Conservation (phyloP, 2,329 filamentous ascomycete genomes). For the Botrytis elliptica region DNA sequence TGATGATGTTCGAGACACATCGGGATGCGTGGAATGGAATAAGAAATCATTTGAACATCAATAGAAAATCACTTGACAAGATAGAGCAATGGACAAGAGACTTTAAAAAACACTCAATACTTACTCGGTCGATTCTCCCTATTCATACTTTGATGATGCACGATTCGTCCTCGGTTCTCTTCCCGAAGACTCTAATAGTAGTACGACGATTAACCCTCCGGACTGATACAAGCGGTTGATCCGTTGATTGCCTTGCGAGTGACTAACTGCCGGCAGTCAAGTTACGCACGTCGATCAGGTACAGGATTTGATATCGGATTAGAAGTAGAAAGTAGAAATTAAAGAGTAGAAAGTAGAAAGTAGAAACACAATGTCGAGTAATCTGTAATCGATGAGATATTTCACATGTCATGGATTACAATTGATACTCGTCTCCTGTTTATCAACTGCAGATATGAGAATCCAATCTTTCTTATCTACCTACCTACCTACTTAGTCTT, state of each 20-base stretch:
- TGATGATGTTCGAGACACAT: not conserved
- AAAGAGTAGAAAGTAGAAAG: no score
- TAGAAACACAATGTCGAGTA: not conserved
- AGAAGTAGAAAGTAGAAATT: not conserved
- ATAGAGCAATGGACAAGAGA: not conserved
- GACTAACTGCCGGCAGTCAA: not conserved
- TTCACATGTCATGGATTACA: not conserved
- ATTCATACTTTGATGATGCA: not conserved
- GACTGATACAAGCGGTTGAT: not conserved
- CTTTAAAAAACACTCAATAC: not conserved
- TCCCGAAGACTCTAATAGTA: not conserved
- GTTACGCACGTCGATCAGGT: not conserved
- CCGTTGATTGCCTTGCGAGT: not conserved
- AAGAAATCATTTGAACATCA: not conserved
- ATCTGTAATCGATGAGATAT: not conserved
- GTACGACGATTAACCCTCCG: not conserved
- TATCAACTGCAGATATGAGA: not conserved
- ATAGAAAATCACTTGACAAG: not conserved
- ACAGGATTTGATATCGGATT: not conserved
- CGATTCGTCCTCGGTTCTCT: not conserved
- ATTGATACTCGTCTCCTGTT: not conserved
- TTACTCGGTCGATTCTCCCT: not conserved
- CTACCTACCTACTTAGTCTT: no score
- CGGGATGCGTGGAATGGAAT: not conserved
- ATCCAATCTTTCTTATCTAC: not conserved